phyloP scores from a whole-genome alignment of 805 yeast species.

The Zygotorulaspora chibaensis region DNA sequence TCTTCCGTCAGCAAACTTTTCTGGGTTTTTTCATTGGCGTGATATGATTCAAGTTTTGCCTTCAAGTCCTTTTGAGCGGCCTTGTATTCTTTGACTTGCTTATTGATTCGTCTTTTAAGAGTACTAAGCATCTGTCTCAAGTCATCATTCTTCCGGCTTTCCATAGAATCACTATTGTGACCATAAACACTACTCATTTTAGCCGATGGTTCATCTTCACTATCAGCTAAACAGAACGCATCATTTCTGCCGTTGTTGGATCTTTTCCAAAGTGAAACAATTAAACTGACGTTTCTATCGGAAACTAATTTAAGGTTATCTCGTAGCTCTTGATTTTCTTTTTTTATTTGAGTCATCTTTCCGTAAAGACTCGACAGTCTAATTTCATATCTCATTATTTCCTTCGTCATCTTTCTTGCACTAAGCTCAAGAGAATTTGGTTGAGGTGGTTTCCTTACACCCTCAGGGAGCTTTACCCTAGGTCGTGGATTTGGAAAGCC shows the following conservation, averaged over 20 bases:
- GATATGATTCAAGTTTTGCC: neutral
- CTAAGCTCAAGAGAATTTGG: neutral
- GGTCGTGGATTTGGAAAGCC: too few relatives aligned
- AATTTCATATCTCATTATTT: constrained; percentile 22
- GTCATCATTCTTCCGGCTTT: neutral
- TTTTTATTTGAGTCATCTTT: constrained; percentile 7
- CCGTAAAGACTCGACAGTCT: constrained; percentile 20
- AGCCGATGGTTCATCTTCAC: neutral
- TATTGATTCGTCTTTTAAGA: constrained; percentile 1
- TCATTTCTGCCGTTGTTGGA: neutral
- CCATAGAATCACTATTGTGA: neutral
- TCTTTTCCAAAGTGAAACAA: neutral
- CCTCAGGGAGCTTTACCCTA: too few relatives aligned
- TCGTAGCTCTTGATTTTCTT: constrained; percentile 12
- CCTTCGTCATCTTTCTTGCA: constrained; percentile 13
- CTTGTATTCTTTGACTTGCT: constrained; percentile 9
- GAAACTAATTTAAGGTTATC: neutral
- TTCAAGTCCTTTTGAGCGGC: neutral
- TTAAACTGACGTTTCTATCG: neutral
- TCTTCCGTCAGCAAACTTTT: constrained; percentile 8
- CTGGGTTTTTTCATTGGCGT: neutral
- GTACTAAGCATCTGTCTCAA: neutral
- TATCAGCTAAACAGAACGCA: neutral
- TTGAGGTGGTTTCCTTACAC: too few relatives aligned
- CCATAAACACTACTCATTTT: neutral